Conservation (phyloP, 495 filamentous ascomycete genomes). For the Trichoderma erinaceum region DNA sequence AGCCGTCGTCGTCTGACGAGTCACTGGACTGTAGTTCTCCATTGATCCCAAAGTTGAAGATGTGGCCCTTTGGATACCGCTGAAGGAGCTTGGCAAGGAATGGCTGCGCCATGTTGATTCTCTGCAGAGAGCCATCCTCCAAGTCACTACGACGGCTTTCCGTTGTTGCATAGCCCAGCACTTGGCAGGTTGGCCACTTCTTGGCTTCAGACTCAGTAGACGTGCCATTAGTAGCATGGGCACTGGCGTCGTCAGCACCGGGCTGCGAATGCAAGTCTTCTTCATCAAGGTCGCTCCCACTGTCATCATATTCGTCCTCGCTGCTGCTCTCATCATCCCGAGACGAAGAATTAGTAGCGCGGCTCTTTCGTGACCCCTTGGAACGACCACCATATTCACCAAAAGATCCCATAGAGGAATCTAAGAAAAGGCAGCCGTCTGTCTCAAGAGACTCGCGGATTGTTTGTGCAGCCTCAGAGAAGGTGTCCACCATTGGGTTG, state of each 20-base stretch:
- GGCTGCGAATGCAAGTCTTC: background rate
- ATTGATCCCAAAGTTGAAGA: constrained; percentile 51
- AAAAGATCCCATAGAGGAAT: constrained; percentile 35
- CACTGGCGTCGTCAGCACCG: constrained; percentile 17
- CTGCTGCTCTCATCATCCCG: constrained; percentile 13
- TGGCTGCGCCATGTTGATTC: constrained; percentile 22
- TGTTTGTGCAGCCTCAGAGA: constrained; percentile 39
- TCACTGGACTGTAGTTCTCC: constrained; percentile 22
- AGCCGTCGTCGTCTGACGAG: constrained; percentile 15
- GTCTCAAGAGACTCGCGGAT: constrained; percentile 46
- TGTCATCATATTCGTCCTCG: constrained; percentile 1
- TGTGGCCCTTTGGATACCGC: constrained; percentile 54
- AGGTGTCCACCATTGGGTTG: background rate
- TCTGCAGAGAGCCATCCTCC: constrained; percentile 14
- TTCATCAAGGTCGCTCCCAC: background rate
- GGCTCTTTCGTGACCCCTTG: background rate
- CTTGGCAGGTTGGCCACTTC: constrained; percentile 16
- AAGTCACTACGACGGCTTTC: constrained; percentile 23
- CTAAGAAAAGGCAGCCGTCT: constrained; percentile 48
- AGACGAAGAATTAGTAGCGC: background rate
- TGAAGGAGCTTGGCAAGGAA: constrained; percentile 49
- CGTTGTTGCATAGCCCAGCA: constrained; percentile 34
- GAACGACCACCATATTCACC: constrained; percentile 4
- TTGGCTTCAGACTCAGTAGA: background rate
- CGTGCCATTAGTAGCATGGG: background rate